These are phyloP conservation scores for Penicillium robsamsonii DNA, from an alignment of 495 filamentous ascomycete species.

Conservation along the genomic window DNA sequence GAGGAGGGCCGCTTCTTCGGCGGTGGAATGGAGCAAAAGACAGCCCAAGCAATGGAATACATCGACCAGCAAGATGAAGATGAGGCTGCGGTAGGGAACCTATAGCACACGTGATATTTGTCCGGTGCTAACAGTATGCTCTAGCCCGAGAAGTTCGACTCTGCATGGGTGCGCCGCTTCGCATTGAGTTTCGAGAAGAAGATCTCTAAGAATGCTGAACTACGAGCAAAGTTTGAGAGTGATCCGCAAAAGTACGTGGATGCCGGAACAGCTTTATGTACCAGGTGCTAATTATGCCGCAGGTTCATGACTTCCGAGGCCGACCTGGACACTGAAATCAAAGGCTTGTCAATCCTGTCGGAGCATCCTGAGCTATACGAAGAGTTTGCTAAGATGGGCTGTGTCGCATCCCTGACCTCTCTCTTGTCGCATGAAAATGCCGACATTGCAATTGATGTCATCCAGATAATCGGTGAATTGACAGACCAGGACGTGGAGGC, in stretches of 20 bases:
- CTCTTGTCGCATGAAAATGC: constrained; percentile 94
- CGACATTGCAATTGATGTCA: constrained; percentile 88
- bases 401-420: constrained; percentile 69
- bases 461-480: constrained; percentile 89
- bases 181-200: constrained; percentile 86
- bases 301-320: constrained; percentile 84
- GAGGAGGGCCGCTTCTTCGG: constrained; percentile 95
- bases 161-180: constrained; percentile 76
- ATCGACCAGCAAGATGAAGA: constrained; percentile 68
- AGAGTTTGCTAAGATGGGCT: constrained; percentile 79
- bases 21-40: constrained; percentile 77
- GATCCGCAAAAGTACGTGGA: constrained; percentile 76
- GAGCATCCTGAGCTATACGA: constrained; percentile 84
- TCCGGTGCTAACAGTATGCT: constrained; percentile 20
- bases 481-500: constrained; percentile 93
- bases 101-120: neutral
- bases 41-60: constrained; percentile 85
- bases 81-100: constrained; percentile 41
- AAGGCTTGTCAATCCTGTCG: constrained; percentile 79
- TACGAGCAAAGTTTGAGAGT: constrained; percentile 81
- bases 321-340: constrained; percentile 87
- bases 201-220: constrained; percentile 88
- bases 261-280: neutral
- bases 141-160: constrained; percentile 75
- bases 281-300: constrained; percentile 12